Evolutionary conservation across 2,329 filamentous ascomycete species (phyloP).

Genomic region (Beauveria bassiana): DNA sequence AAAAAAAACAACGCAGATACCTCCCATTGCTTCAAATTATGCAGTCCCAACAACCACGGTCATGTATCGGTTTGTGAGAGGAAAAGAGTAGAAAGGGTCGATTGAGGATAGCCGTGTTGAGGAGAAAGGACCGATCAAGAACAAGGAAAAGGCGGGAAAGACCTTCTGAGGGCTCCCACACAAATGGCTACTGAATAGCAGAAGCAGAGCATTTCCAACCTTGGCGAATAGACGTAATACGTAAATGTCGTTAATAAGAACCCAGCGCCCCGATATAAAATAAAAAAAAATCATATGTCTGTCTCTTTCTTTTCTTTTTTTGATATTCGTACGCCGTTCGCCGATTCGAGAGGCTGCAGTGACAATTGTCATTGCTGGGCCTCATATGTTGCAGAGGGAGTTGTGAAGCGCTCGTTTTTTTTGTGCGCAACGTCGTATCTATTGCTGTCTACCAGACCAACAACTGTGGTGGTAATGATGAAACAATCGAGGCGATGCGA

Average conservation of each 20-base stretch:
- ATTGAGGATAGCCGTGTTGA: background rate
- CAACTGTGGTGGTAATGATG: background rate
- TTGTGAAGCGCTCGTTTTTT: slow-evolving; percentile 2
- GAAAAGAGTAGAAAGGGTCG: background rate
- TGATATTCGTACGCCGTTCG: slow-evolving; percentile 31
- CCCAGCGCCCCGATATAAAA: slow-evolving; percentile 27
- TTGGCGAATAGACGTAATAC: slow-evolving; percentile 14
- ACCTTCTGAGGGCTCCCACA: background rate
- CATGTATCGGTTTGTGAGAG: background rate
- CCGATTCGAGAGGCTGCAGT: slow-evolving; percentile 26
- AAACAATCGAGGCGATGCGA: background rate
- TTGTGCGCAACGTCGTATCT: background rate
- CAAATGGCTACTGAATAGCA: slow-evolving; percentile 1
- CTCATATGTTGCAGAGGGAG: slow-evolving; percentile 5
- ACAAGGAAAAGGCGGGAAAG: slow-evolving; percentile 7
- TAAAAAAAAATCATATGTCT: slow-evolving; percentile 15
- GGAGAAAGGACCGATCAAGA: background rate
- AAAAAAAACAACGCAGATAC: background rate
- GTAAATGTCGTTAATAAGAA: slow-evolving; percentile 29
- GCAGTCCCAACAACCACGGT: slow-evolving; percentile 1
- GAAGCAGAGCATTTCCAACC: slow-evolving; percentile 6
- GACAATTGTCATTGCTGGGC: slow-evolving; percentile 21
- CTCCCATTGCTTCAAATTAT: slow-evolving; percentile 5
- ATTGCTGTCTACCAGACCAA: background rate
- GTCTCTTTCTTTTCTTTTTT: slow-evolving; percentile 23